phyloP scores from a whole-genome alignment of 768 basidiomycete genomes.

The Leccinum incarnatum region DNA sequence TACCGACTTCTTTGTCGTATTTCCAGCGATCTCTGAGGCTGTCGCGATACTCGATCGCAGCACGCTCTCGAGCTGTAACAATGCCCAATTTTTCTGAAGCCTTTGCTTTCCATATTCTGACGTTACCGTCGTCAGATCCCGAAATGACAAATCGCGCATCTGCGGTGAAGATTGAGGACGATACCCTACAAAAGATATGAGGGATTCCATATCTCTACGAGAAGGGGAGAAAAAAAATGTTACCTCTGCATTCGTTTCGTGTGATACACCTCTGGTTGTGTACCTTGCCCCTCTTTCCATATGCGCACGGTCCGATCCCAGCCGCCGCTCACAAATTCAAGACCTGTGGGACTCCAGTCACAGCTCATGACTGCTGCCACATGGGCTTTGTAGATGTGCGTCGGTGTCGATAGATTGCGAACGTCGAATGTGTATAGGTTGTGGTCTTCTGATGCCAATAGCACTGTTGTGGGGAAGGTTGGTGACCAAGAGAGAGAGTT shows the following conservation, averaged over 20 bases:
- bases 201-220: not conserved
- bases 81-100: constrained; percentile 91
- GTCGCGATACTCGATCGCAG: constrained; percentile 89
- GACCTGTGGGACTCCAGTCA: constrained; percentile 96
- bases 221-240: constrained; percentile 30
- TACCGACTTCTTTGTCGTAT: constrained; percentile 75
- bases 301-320: constrained; percentile 95
- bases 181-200: constrained; percentile 53
- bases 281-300: constrained; percentile 86
- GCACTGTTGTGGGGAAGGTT: constrained; percentile 85
- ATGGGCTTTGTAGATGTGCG: constrained; percentile 95
- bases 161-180: constrained; percentile 82
- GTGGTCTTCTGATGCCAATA: constrained; percentile 98
- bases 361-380: constrained; percentile 96
- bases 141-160: constrained; percentile 90
- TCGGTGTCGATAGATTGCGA: constrained; percentile 74
- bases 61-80: constrained; percentile 84
- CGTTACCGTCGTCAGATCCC: constrained; percentile 94
- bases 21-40: constrained; percentile 88
- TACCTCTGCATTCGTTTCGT: constrained; percentile 99
- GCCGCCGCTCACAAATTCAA: constrained; percentile 93
- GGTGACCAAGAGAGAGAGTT: constrained; percentile 96
- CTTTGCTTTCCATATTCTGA: constrained; percentile 92
- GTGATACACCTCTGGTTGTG: constrained; percentile 87
- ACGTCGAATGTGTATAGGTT: constrained; percentile 98